Percentiles rank a stretch among this genome's conserved stretches.
These are phyloP conservation scores for Haberlea rhodopensis DNA, from an alignment of 257 asterid species.

Conservation along the genomic window DNA sequence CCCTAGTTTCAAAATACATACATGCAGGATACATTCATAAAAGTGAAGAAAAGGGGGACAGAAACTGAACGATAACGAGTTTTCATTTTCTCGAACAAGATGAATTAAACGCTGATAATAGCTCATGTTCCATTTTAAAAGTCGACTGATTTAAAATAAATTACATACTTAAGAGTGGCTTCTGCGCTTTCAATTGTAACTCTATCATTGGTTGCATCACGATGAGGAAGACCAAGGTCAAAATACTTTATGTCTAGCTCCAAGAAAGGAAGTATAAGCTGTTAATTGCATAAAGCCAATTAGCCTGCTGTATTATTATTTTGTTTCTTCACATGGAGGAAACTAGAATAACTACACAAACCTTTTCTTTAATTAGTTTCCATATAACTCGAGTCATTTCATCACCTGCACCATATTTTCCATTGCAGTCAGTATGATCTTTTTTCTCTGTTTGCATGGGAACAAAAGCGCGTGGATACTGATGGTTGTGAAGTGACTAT, in stretches of 20 bases:
- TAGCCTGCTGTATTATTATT: conserved; percentile 1
- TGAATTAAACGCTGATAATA: background rate
- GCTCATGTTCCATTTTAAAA: conserved; percentile 6
- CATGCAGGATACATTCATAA: background rate
- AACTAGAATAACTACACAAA: conserved; percentile 1
- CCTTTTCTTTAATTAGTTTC: conserved; percentile 58
- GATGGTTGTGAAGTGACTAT: conserved; percentile 1
- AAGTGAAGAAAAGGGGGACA: background rate
- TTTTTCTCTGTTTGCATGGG: background rate
- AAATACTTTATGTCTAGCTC: conserved; percentile 72
- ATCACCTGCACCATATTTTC: conserved; percentile 44
- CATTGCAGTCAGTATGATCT: conserved; percentile 12
- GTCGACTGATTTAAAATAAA: background rate
- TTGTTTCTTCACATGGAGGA: background rate
- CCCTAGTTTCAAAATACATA: background rate
- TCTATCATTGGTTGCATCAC: conserved; percentile 61
- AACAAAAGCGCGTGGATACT: background rate
- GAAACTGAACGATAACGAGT: background rate
- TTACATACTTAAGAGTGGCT: conserved; percentile 65
- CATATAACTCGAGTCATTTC: conserved; percentile 70
- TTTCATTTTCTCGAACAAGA: background rate
- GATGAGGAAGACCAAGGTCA: conserved; percentile 68
- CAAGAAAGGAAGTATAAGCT: conserved; percentile 68
- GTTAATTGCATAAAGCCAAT: conserved; percentile 25
- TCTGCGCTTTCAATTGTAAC: conserved; percentile 77